Evolutionary conservation across 2,329 filamentous ascomycete genomes (phyloP).

Genomic region (Colletotrichum sp.): DNA sequence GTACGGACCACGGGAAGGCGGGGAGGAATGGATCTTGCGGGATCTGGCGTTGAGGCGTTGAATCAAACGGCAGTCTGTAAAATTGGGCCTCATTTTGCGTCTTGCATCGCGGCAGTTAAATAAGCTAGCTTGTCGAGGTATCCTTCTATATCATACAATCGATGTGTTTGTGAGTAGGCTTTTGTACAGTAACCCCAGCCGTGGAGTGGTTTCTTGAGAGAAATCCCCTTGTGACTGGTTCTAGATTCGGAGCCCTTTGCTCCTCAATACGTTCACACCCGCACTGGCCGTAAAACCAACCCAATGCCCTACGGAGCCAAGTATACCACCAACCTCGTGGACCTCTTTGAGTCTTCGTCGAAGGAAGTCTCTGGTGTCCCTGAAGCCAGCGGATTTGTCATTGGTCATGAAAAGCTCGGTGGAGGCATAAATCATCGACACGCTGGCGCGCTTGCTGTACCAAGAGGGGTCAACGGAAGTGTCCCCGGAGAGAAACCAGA

Average conservation of each 20-base stretch:
- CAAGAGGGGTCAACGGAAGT: conserved; percentile 81
- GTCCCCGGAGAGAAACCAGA: conserved; percentile 87
- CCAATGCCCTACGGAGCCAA: conserved; percentile 75
- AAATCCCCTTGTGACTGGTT: neutral
- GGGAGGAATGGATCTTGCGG: neutral
- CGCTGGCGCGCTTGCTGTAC: conserved; percentile 72
- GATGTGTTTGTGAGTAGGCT: neutral
- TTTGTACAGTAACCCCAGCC: neutral
- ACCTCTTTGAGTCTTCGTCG: conserved; percentile 76
- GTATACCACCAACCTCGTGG: conserved; percentile 63
- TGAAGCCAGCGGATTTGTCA: conserved; percentile 75
- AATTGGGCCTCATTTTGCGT: neutral
- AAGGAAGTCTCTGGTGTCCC: conserved; percentile 81
- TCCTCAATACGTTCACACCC: conserved; percentile 81
- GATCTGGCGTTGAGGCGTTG: neutral
- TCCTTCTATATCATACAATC: neutral
- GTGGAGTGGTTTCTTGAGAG: neutral
- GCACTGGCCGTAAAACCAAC: conserved; percentile 80
- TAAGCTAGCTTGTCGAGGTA: neutral
- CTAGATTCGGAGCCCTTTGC: conserved; percentile 84
- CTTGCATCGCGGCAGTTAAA: neutral
- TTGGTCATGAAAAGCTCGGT: conserved; percentile 95
- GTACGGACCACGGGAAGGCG: neutral
- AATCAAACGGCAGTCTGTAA: neutral
- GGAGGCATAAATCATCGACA: conserved; percentile 68